A percentile compares a stretch with the other conserved stretches of the same genome.
Conservation (phyloP, 2,329 filamentous ascomycete genomes). For the Fusarium nisikadoi region DNA sequence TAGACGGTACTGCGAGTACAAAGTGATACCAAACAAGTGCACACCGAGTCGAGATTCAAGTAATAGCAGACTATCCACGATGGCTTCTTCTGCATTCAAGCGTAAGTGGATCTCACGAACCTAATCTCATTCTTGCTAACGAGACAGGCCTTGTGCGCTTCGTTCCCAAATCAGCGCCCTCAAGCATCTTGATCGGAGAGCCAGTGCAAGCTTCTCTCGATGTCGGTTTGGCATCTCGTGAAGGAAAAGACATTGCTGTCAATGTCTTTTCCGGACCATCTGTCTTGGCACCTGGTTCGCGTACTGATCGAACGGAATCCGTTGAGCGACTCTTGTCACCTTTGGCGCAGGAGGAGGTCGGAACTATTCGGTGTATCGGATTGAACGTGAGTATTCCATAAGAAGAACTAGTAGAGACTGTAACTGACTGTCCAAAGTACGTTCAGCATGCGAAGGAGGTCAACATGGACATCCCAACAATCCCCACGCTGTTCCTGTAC, state of each 20-base stretch:
- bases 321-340: neutral
- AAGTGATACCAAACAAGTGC: neutral
- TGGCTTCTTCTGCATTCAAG: neutral
- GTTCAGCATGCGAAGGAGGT: conserved; percentile 9
- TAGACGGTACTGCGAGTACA: neutral
- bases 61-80: neutral
- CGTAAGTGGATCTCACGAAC: neutral
- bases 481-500: conserved; percentile 9
- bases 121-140: neutral
- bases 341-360: neutral
- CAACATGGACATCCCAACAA: neutral
- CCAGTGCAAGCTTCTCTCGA: neutral
- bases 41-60: accelerated
- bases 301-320: neutral
- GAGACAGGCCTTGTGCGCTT: conserved; percentile 4
- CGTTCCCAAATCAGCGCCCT: conserved; percentile 1
- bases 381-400: neutral
- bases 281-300: neutral
- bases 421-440: neutral
- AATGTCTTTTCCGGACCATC: neutral
- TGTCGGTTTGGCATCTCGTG: neutral
- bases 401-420: neutral
- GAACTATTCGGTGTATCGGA: conserved; percentile 8
- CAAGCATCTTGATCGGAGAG: neutral
- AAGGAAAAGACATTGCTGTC: neutral